Conservation (phyloP, 306 rosid species). For the Begonia masoniana region DNA sequence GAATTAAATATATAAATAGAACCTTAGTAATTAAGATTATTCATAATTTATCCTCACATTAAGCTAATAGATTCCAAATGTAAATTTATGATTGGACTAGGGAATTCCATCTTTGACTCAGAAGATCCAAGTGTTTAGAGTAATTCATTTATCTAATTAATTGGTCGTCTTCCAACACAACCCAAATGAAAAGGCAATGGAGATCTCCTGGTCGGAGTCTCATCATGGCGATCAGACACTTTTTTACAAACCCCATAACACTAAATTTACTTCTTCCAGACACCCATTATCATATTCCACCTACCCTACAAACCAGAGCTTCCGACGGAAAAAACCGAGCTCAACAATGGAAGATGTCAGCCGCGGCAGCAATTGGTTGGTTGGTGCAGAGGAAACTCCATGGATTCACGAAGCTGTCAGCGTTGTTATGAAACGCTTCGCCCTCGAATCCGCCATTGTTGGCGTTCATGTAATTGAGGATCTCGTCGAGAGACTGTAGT, state of each 20-base stretch:
- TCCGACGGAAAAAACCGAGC: not conserved
- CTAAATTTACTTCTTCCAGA: not conserved
- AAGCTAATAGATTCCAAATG: too few species aligned
- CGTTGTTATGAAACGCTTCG: constrained; percentile 8
- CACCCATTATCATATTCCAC: not conserved
- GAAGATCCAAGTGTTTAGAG: too few species aligned
- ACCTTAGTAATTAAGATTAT: too few species aligned
- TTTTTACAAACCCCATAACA: not conserved
- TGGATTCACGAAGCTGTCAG: constrained; percentile 29
- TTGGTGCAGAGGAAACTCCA: constrained; percentile 31
- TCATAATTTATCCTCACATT: too few species aligned
- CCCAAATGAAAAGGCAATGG: too few species aligned
- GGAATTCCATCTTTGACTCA: too few species aligned
- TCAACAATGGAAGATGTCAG: constrained; percentile 46
- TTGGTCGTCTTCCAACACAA: too few species aligned
- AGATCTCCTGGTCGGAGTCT: too few species aligned
- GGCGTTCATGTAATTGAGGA: constrained; percentile 28
- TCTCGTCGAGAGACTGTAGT: constrained; percentile 51
- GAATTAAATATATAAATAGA: too few species aligned
- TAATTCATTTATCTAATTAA: too few species aligned
- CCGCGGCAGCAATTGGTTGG: constrained; percentile 64
- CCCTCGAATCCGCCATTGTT: constrained; percentile 11
- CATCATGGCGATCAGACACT: not conserved
- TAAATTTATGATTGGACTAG: too few species aligned
- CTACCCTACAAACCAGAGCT: not conserved